Evolutionary conservation across 495 filamentous ascomycete genomes (phyloP).

Genomic region (Niebla homalea): DNA sequence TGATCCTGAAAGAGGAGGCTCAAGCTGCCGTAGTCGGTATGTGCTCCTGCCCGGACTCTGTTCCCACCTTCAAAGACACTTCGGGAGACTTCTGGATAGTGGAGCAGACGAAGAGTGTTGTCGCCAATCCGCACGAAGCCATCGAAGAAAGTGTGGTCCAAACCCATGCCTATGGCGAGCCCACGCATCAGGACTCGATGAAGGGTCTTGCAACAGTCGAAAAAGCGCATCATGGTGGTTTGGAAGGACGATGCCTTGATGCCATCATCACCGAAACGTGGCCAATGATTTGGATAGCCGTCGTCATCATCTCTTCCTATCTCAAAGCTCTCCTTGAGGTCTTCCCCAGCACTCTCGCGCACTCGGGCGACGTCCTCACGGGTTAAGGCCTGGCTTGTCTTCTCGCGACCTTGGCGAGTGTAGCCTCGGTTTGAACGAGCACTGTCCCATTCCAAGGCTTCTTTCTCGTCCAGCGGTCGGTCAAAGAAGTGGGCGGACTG

Average conservation of each 20-base stretch:
- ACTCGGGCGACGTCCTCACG: slow-evolving; percentile 43
- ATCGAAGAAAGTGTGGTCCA: slow-evolving; percentile 68
- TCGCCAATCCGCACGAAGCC: slow-evolving; percentile 57
- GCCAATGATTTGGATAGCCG: slow-evolving; percentile 69
- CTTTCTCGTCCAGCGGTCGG: slow-evolving; percentile 56
- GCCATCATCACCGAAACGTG: slow-evolving; percentile 29
- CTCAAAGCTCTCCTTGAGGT: slow-evolving; percentile 76
- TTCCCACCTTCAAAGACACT: slow-evolving; percentile 58
- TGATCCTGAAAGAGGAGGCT: slow-evolving; percentile 84
- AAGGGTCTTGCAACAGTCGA: slow-evolving; percentile 54
- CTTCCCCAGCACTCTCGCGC: slow-evolving; percentile 42
- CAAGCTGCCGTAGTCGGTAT: slow-evolving; percentile 80
- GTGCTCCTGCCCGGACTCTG: slow-evolving; percentile 73
- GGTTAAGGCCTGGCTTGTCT: slow-evolving; percentile 49
- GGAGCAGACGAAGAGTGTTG: slow-evolving; percentile 78
- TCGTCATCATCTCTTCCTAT: slow-evolving; percentile 65
- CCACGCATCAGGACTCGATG: slow-evolving; percentile 76
- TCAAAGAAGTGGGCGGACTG: slow-evolving; percentile 67
- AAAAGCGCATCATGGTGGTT: slow-evolving; percentile 58
- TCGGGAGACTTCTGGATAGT: slow-evolving; percentile 63
- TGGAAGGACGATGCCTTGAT: slow-evolving; percentile 49
- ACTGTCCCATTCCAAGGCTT: slow-evolving; percentile 54
- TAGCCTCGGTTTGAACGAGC: slow-evolving; percentile 72
- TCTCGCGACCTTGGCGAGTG: slow-evolving; percentile 61
- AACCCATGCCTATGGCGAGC: slow-evolving; percentile 70